Evolutionary conservation across 768 basidiomycete species (phyloP).

Genomic region (Kwoniella sp.): DNA sequence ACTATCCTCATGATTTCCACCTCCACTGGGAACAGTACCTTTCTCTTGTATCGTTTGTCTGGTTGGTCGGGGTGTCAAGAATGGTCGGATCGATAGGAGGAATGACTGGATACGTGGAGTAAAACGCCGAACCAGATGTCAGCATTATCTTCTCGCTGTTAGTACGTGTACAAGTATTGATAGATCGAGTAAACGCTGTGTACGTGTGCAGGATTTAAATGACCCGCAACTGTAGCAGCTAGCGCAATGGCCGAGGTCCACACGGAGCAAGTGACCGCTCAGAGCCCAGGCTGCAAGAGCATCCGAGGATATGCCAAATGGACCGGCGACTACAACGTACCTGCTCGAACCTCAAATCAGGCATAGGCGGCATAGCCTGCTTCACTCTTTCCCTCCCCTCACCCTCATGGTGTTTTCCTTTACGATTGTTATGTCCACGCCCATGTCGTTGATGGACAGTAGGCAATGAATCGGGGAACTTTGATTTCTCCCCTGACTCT

Average conservation of each 20-base stretch:
- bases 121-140: too few relatives aligned
- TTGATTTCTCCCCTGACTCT: constrained; percentile 4
- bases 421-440: not conserved
- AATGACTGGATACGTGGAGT: constrained; percentile 50
- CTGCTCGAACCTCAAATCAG: constrained; percentile 54
- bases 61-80: constrained; percentile 43
- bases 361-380: constrained; percentile 44
- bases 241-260: too few relatives aligned
- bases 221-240: too few relatives aligned
- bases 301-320: too few relatives aligned
- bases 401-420: constrained; percentile 15
- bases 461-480: constrained; percentile 32
- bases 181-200: too few relatives aligned
- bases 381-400: constrained; percentile 40
- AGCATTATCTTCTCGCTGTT: too few relatives aligned
- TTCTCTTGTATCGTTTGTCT: constrained; percentile 14
- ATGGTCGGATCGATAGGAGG: constrained; percentile 53
- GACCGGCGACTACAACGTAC: too few relatives aligned
- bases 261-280: too few relatives aligned
- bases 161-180: too few relatives aligned
- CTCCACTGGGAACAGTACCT: constrained; percentile 14
- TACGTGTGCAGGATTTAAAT: too few relatives aligned
- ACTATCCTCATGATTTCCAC: constrained; percentile 10
- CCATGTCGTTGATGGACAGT: constrained; percentile 6
- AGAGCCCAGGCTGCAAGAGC: too few relatives aligned